A percentile compares a stretch with the other conserved stretches of the same genome.
Conservation (phyloP, 139 green algal species). For the Astrephomene gubernaculifera region DNA sequence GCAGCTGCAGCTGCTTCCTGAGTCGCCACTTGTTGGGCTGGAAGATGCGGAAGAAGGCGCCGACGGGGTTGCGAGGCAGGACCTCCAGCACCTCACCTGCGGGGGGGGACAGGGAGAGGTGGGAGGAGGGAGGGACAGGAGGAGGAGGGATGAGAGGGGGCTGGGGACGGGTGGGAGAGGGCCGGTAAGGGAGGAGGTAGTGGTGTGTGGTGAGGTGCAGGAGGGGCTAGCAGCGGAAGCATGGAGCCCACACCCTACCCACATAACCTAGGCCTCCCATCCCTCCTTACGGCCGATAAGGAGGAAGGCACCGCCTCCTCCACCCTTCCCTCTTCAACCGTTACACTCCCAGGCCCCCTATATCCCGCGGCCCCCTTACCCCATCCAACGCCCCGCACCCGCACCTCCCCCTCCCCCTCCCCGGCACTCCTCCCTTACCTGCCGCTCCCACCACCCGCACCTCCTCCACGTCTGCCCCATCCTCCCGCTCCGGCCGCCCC, state of each 20-base stretch:
- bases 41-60: slow-evolving; percentile 74
- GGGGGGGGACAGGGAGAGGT: neutral
- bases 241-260: too few relatives aligned
- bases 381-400: too few relatives aligned
- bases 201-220: neutral
- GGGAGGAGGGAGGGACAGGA: neutral
- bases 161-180: neutral
- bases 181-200: too few relatives aligned
- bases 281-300: too few relatives aligned
- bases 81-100: slow-evolving; percentile 27
- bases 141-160: neutral
- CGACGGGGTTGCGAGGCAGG: slow-evolving; percentile 63
- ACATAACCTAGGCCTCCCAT: too few relatives aligned
- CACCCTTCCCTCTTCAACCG: too few relatives aligned
- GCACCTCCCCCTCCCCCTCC: too few relatives aligned
- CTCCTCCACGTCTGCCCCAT: slow-evolving; percentile 60
- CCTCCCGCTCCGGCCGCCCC: slow-evolving; percentile 7
- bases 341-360: too few relatives aligned
- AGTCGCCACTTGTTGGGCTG: slow-evolving; percentile 84
- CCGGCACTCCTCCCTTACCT: too few relatives aligned
- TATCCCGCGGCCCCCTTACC: too few relatives aligned
- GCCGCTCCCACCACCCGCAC: slow-evolving; percentile 51
- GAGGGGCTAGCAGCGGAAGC: too few relatives aligned
- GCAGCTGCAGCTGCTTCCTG: slow-evolving; percentile 26
- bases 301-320: too few relatives aligned